Evolutionary conservation across 1,284 basidiomycete genomes (phyloP).

Genomic region (Trichosporon sp.): DNA sequence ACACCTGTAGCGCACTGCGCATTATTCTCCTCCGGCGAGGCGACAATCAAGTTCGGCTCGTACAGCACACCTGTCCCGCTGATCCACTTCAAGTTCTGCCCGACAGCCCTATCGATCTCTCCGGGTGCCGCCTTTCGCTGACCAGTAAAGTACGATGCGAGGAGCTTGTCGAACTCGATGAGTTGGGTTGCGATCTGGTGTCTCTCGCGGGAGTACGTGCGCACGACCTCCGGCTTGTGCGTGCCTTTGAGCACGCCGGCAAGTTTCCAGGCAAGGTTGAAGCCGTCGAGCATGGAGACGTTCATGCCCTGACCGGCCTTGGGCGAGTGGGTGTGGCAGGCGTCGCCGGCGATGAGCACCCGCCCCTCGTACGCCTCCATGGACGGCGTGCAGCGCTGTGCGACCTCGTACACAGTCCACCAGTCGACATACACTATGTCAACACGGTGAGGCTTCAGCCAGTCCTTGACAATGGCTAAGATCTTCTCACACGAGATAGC

Average conservation of each 20-base stretch:
- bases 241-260: conserved; percentile 54
- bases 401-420: conserved; percentile 39
- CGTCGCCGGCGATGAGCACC: conserved; percentile 38
- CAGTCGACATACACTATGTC: conserved; percentile 43
- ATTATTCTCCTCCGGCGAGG: background rate
- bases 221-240: conserved; percentile 60
- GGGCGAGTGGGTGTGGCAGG: conserved; percentile 37
- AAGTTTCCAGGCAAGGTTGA: conserved; percentile 52
- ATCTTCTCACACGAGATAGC: conserved; percentile 52
- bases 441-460: conserved; percentile 63
- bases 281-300: conserved; percentile 31
- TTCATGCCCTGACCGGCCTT: conserved; percentile 41
- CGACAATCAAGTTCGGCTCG: background rate
- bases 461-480: conserved; percentile 59
- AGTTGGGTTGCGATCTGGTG: conserved; percentile 55
- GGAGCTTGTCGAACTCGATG: conserved; percentile 71
- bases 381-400: conserved; percentile 50
- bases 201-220: conserved; percentile 51
- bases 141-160: conserved; percentile 50
- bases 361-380: conserved; percentile 6
- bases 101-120: background rate
- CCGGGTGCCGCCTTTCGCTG: background rate
- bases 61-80: background rate
- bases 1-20: background rate
- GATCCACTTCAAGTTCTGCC: background rate